Conservation (phyloP, 2,329 filamentous ascomycete genomes). For the Cryphonectria carpinicola region DNA sequence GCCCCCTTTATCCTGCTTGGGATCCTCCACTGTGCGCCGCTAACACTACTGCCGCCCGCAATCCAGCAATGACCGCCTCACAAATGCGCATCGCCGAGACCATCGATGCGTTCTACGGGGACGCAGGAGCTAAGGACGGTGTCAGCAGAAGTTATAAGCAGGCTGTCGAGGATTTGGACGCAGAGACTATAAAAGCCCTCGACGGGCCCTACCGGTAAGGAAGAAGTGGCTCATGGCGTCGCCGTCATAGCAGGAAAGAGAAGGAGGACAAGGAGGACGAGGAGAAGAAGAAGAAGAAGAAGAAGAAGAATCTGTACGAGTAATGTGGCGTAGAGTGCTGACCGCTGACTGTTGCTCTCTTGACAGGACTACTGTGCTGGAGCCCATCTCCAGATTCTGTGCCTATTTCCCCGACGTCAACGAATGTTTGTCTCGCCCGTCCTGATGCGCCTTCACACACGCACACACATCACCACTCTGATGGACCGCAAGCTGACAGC, state of each 20-base stretch:
- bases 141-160: slow-evolving; percentile 98
- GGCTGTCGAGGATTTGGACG: slow-evolving; percentile 94
- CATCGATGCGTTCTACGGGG: slow-evolving; percentile 98
- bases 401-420: slow-evolving; percentile 99
- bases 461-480: slow-evolving; percentile 36
- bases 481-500: slow-evolving; percentile 30
- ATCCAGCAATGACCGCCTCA: slow-evolving; percentile 90
- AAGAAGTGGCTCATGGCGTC: too few species aligned
- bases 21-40: not conserved
- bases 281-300: too few species aligned
- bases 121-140: slow-evolving; percentile 90
- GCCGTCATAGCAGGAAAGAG: not conserved
- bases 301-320: too few species aligned
- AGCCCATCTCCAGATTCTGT: slow-evolving; percentile 95
- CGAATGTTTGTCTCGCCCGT: slow-evolving; percentile 66
- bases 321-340: slow-evolving; percentile 19
- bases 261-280: not conserved
- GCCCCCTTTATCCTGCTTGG: not conserved
- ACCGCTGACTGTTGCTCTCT: slow-evolving; percentile 31
- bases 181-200: slow-evolving; percentile 97
- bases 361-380: slow-evolving; percentile 81
- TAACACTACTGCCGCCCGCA: not conserved
- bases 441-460: slow-evolving; percentile 27
- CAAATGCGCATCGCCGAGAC: slow-evolving; percentile 99
- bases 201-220: slow-evolving; percentile 87